Percentiles rank a stretch among this genome's conserved stretches.
Evolutionary conservation across 441 rosid species (phyloP).

Genomic region (Theobroma grandiflorum): DNA sequence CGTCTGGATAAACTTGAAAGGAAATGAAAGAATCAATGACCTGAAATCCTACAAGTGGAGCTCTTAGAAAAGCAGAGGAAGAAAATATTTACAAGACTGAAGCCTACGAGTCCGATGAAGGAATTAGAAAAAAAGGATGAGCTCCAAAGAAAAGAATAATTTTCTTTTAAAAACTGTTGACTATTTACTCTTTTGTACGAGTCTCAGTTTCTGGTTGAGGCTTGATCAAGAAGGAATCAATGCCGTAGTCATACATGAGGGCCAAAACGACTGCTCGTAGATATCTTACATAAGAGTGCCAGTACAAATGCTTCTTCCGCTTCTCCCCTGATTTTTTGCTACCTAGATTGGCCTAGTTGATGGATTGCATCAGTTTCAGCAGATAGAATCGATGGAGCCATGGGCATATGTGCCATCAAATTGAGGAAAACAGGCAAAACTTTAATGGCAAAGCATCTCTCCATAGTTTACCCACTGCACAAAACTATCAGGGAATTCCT

Average conservation of each 20-base stretch:
- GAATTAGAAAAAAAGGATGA: conserved; percentile 28
- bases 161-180: conserved; percentile 33
- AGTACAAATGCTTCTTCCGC: conserved; percentile 21
- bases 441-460: conserved; percentile 82
- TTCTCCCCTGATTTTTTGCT: conserved; percentile 18
- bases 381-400: conserved; percentile 20
- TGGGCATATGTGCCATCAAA: background rate
- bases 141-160: conserved; percentile 51
- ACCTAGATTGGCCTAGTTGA: conserved; percentile 21
- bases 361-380: conserved; percentile 22
- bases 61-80: conserved; percentile 37
- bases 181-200: conserved; percentile 60
- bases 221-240: conserved; percentile 29
- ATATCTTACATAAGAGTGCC: conserved; percentile 29
- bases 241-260: conserved; percentile 15
- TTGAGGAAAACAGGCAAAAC: background rate
- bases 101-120: conserved; percentile 29
- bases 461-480: conserved; percentile 85
- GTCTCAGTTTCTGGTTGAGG: conserved; percentile 35
- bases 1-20: conserved; percentile 35
- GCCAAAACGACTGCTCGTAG: conserved; percentile 28
- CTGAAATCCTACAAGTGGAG: conserved; percentile 49
- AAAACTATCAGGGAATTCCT: conserved; percentile 83
- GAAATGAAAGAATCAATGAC: conserved; percentile 55
- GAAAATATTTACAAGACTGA: conserved; percentile 53